Conservation (phyloP, 192 early-diverging fungal species). For the Lobosporangium transversale region DNA sequence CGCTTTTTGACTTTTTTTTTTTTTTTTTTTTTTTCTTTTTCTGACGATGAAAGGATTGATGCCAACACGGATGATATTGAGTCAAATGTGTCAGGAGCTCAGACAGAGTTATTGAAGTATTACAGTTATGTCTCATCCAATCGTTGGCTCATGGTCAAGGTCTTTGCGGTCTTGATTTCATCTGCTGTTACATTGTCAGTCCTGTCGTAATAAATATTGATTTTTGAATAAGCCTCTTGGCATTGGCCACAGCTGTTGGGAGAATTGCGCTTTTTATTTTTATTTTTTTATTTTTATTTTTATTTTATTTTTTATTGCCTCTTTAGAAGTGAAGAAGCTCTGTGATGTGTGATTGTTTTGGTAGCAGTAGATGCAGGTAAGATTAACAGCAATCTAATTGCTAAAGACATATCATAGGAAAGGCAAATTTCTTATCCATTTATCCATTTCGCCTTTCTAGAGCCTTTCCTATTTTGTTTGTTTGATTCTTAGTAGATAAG, state of each 20-base stretch:
- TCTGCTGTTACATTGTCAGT: conserved; percentile 56
- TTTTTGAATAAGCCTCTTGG: no score
- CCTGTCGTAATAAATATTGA: conserved; percentile 28
- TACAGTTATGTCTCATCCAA: conserved; percentile 93
- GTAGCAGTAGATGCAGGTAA: no score
- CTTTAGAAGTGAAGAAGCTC: not conserved
- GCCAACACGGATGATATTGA: conserved; percentile 94
- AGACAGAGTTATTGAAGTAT: conserved; percentile 90
- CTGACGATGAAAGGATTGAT: conserved; percentile 93
- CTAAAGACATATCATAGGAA: no score
- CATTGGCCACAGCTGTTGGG: no score
- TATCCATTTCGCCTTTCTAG: no score
- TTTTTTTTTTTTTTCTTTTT: no score
- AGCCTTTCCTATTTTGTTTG: no score
- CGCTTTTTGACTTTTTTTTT: not conserved
- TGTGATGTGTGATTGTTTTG: not conserved
- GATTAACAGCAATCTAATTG: no score
- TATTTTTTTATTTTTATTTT: not conserved
- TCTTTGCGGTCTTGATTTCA: conserved; percentile 89
- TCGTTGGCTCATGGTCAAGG: conserved; percentile 95
- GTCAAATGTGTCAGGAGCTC: conserved; percentile 89
- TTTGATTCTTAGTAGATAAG: no score
- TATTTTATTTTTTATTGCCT: not conserved
- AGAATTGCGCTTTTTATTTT: not conserved
- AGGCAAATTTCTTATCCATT: no score